A percentile compares a stretch with the other conserved stretches of the same genome.
phyloP scores from a whole-genome alignment of 352 stramenopile genomes.

The Globisporangium megalacanthum region DNA sequence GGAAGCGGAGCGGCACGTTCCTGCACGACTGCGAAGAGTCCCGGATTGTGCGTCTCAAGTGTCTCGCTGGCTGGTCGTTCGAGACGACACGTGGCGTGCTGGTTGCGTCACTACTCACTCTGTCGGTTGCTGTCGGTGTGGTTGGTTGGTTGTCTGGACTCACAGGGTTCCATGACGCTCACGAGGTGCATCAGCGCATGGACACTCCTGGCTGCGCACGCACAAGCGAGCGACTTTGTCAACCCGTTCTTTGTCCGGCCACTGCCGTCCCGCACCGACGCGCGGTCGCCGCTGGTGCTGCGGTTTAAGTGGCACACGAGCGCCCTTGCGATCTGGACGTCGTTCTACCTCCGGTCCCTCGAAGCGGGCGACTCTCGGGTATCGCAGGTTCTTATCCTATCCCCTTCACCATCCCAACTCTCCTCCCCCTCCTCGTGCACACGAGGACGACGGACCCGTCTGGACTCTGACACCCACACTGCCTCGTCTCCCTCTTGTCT shows the following conservation, averaged over 20 bases:
- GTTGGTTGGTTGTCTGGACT: background rate
- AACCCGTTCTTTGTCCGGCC: conserved; percentile 80
- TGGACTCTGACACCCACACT: background rate
- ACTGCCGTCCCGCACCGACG: conserved; percentile 31
- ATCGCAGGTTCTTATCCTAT: conserved; percentile 47
- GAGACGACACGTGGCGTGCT: background rate
- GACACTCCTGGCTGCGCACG: conserved; percentile 44
- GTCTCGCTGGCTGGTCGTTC: too few species aligned
- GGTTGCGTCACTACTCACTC: background rate
- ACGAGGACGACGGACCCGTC: too few species aligned
- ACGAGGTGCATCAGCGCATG: conserved; percentile 62
- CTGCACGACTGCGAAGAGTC: conserved; percentile 95
- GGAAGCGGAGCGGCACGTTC: conserved; percentile 96
- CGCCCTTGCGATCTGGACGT: conserved; percentile 72
- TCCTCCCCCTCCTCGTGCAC: too few species aligned
- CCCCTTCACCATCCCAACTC: conserved; percentile 1
- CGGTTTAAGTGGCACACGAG: conserved; percentile 87
- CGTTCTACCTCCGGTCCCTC: conserved; percentile 81
- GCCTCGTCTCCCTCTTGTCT: background rate
- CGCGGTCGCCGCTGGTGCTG: conserved; percentile 60
- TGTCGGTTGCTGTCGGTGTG: background rate
- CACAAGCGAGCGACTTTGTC: conserved; percentile 40
- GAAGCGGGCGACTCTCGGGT: conserved; percentile 78
- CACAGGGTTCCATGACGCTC: conserved; percentile 50
- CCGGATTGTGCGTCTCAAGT: conserved; percentile 41